phyloP scores from a whole-genome alignment of 208 protist genomes.

The Tritrichomonas foetus region DNA sequence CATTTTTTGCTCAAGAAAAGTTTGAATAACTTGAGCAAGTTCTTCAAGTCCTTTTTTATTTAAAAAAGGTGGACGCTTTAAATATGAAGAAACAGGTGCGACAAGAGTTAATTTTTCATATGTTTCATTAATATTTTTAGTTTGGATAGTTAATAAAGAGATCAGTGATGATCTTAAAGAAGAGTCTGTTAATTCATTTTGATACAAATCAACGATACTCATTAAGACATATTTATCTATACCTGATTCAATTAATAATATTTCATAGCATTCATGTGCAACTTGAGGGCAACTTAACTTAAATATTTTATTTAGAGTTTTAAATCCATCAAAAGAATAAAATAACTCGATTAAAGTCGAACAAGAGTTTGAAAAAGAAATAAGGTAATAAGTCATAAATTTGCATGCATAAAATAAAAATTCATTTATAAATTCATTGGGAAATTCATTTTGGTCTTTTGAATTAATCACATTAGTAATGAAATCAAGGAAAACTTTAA shows the following conservation, averaged over 20 bases:
- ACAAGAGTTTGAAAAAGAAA: not conserved
- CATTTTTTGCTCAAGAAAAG: not conserved
- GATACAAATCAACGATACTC: not conserved
- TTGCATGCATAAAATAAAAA: not conserved
- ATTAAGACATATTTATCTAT: not conserved
- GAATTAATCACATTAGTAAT: no score
- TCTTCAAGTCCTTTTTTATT: not conserved
- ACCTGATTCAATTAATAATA: not conserved
- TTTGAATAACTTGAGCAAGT: not conserved
- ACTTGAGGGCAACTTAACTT: not conserved
- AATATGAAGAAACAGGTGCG: not conserved
- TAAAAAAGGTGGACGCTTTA: not conserved
- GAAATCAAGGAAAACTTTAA: not conserved
- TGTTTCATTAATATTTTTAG: not conserved
- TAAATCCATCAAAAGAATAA: not conserved
- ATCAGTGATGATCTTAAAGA: not conserved
- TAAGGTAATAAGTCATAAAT: not conserved
- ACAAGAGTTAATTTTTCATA: not conserved
- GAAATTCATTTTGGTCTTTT: slow-evolving; percentile 15
- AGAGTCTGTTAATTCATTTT: not conserved
- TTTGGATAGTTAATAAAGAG: not conserved
- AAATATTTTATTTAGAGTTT: not conserved
- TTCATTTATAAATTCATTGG: not conserved
- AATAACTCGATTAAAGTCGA: not conserved
- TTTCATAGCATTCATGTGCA: not conserved